A percentile compares a stretch with the other conserved stretches of the same genome.
Evolutionary conservation across 345 rosid genomes (phyloP).

Genomic region (Raphanus raphanistrum): DNA sequence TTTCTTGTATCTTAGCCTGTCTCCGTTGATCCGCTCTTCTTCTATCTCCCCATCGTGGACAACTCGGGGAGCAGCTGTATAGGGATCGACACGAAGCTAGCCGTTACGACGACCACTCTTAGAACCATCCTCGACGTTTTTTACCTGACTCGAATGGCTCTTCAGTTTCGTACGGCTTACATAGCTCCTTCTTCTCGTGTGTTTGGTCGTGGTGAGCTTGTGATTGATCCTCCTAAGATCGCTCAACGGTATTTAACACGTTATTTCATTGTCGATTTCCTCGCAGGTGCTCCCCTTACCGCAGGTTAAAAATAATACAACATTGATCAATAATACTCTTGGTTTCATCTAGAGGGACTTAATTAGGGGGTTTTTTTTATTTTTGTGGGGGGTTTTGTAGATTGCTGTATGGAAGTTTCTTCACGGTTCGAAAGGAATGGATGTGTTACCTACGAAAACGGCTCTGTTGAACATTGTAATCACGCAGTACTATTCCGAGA

Average conservation of each 20-base stretch:
- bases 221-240: constrained; percentile 76
- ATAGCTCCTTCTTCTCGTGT: constrained; percentile 91
- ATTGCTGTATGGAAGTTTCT: constrained; percentile 73
- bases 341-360: not conserved
- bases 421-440: constrained; percentile 53
- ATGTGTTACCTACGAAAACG: constrained; percentile 50
- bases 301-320: constrained; percentile 48
- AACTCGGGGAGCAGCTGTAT: constrained; percentile 48
- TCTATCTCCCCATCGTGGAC: constrained; percentile 77
- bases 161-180: constrained; percentile 83
- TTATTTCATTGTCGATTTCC: constrained; percentile 69
- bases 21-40: constrained; percentile 77
- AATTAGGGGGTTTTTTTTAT: not conserved
- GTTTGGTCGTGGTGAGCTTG: constrained; percentile 94
- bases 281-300: constrained; percentile 78
- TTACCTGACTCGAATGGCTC: constrained; percentile 64
- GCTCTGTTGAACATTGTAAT: constrained; percentile 45
- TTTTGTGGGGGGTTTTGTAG: constrained; percentile 37
- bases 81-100: constrained; percentile 57
- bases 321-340: not conserved
- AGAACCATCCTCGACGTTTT: constrained; percentile 64
- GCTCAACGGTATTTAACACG: constrained; percentile 65
- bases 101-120: constrained; percentile 54
- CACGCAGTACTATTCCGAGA: constrained; percentile 76
- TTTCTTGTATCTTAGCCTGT: constrained; percentile 75